Evolutionary conservation across 2,329 filamentous ascomycete genomes (phyloP).

Genomic region (Elsinoe australis): DNA sequence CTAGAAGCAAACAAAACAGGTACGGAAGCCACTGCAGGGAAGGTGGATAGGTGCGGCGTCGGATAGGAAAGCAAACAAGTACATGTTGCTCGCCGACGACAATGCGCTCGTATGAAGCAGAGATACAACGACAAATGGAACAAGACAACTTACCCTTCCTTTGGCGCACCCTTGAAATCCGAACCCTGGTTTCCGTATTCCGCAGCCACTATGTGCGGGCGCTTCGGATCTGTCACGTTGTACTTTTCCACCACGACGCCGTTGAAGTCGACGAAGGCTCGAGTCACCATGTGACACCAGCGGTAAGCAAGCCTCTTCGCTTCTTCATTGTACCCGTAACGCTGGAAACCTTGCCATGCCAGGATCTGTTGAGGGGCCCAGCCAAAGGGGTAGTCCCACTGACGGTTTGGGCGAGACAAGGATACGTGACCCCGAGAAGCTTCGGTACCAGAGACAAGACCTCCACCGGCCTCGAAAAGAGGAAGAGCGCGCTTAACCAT

Average conservation of each 20-base stretch:
- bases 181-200: conserved; percentile 96
- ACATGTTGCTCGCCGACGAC: too few species aligned
- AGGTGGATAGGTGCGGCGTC: too few species aligned
- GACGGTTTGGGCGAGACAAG: conserved; percentile 79
- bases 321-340: conserved; percentile 86
- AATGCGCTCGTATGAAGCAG: too few species aligned
- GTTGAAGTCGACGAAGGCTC: conserved; percentile 97
- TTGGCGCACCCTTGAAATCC: conserved; percentile 91
- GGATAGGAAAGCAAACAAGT: too few species aligned
- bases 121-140: too few species aligned
- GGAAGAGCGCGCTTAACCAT: conserved; percentile 78
- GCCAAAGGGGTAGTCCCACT: conserved; percentile 97
- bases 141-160: conserved; percentile 77
- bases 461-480: conserved; percentile 79
- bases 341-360: conserved; percentile 84
- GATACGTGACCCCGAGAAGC: conserved; percentile 75
- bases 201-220: conserved; percentile 88
- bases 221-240: conserved; percentile 81
- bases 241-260: conserved; percentile 98
- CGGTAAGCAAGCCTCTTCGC: conserved; percentile 86
- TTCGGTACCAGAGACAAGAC: conserved; percentile 81
- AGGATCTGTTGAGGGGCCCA: conserved; percentile 99
- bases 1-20: too few species aligned
- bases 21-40: too few species aligned
- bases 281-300: conserved; percentile 98